Percentiles rank a stretch among this genome's conserved stretches.
phyloP scores from a whole-genome alignment of 495 filamentous ascomycete species.

The Podospora pseudopauciseta region DNA sequence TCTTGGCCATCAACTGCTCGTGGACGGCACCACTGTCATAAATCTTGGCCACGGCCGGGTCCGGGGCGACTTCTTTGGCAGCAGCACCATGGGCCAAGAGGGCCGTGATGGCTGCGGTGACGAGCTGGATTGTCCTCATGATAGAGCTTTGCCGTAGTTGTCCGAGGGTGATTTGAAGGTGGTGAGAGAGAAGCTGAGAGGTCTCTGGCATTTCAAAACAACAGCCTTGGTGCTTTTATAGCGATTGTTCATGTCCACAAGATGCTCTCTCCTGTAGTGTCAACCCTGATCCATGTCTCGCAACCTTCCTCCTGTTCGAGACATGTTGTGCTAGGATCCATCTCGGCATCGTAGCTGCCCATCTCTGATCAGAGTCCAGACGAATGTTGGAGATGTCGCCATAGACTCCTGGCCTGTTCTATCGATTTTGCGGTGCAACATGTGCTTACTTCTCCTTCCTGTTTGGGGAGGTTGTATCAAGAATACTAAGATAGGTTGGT shows the following conservation, averaged over 20 bases:
- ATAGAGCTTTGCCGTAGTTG: not conserved
- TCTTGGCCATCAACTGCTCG: constrained; percentile 43
- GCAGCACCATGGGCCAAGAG: constrained; percentile 27
- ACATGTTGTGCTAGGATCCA: not conserved
- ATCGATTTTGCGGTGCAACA: not conserved
- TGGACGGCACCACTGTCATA: constrained; percentile 46
- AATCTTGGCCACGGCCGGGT: constrained; percentile 22
- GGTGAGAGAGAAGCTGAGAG: not conserved
- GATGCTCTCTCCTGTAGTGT: not conserved
- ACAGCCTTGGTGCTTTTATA: not conserved
- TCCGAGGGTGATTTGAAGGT: not conserved
- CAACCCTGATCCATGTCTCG: too few relatives aligned
- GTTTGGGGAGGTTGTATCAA: constrained; percentile 7
- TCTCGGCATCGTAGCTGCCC: not conserved
- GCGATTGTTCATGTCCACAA: not conserved
- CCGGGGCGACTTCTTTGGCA: constrained; percentile 34
- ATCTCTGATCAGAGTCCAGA: not conserved
- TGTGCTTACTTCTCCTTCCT: constrained; percentile 5
- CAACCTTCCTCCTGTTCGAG: not conserved
- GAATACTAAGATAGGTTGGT: not conserved
- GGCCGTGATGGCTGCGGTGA: constrained; percentile 31
- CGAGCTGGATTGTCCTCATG: constrained; percentile 12
- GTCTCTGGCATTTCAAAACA: not conserved
- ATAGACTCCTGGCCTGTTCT: not conserved
- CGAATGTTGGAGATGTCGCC: not conserved